Base-by-base conservation (phyloP, 1,284 basidiomycete species). In the Tranzscheliella williamsii region DNA sequence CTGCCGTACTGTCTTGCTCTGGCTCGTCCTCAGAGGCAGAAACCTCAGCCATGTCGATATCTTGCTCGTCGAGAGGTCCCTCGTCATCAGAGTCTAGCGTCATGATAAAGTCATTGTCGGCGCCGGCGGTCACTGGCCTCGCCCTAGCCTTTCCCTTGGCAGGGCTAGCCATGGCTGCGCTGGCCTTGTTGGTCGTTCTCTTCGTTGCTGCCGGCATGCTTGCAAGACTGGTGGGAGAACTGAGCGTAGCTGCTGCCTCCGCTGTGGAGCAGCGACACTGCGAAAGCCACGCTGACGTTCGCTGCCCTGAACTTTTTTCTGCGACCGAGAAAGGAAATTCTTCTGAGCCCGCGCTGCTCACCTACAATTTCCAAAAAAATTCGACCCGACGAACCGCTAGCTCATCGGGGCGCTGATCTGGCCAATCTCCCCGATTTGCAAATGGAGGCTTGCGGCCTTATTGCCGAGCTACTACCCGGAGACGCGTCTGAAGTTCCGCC, bases 1-100 rank as follows among this genome's bases (percentile, higher is more conserved):
- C 27, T 9, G 11, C 27, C 27, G 9, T n/a, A 11, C 11, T n/a
- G 31, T 33, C 16, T 38, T 5, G 18, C 13, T 17, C 24, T 26
- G 26, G 17, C 40, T 34, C 32, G 8, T 34, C 13, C 17, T 9
- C 9, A 9, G 26, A 29, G 26, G 26, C 26, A n/a, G 26, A 29
- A 29, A n/a, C 26, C 9, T 9, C 9, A 29, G 31, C 31, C 4
- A 4, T 21, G n/a, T 23, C 43, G 8, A 42, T 33, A 11, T 29
- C 34, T 12, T 41, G 45, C n/a, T 23, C 22, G n/a, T 40, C 24
- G 31, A 20, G 20, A 13, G 47, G 36, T 0, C 60, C 49, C 23
- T 76, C 73, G 16, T 74, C 73, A 29, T 76, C 73, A 7, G 70
- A 72, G 29, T 76, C 73, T 31, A 76, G 54, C 15, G 73, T 76